Evolutionary conservation across 1,284 basidiomycete species (phyloP).

Genomic region (Ustilago crameri): DNA sequence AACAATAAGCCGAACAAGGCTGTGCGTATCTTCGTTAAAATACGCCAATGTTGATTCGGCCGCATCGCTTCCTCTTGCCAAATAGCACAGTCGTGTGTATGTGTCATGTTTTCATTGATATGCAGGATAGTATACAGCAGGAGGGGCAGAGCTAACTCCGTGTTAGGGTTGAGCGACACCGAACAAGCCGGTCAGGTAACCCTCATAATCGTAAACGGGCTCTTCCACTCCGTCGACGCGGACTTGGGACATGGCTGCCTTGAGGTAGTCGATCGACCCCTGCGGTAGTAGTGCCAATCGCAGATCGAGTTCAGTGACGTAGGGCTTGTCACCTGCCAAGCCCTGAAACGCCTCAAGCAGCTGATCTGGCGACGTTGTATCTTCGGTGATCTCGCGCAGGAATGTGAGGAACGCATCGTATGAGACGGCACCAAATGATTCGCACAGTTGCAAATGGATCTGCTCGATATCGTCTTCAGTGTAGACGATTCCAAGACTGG

Average conservation of each 20-base stretch:
- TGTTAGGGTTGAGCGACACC: constrained; percentile 36
- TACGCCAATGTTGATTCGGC: constrained; percentile 3
- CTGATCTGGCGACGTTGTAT: constrained; percentile 91
- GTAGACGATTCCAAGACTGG: constrained; percentile 92
- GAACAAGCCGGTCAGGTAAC: constrained; percentile 51
- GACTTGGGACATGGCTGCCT: constrained; percentile 57
- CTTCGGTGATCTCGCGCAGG: constrained; percentile 87
- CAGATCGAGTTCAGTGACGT: constrained; percentile 92
- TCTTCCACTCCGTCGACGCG: constrained; percentile 54
- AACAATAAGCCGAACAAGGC: constrained; percentile 6
- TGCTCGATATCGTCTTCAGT: constrained; percentile 85
- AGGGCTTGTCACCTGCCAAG: constrained; percentile 90
- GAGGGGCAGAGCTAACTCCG: neutral
- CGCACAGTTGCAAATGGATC: constrained; percentile 84
- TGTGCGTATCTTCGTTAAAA: constrained; percentile 6
- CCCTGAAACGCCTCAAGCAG: constrained; percentile 92
- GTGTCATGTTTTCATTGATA: neutral
- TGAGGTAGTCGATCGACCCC: constrained; percentile 82
- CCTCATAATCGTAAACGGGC: constrained; percentile 59
- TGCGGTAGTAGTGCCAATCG: constrained; percentile 84
- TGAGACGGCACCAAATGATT: constrained; percentile 86
- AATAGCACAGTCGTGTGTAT: neutral
- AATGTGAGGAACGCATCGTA: constrained; percentile 96
- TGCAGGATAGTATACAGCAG: constrained; percentile 20
- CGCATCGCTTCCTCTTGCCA: constrained; percentile 1